phyloP scores from a whole-genome alignment of 345 rosid genomes.

The Eucalyptus grandis region DNA sequence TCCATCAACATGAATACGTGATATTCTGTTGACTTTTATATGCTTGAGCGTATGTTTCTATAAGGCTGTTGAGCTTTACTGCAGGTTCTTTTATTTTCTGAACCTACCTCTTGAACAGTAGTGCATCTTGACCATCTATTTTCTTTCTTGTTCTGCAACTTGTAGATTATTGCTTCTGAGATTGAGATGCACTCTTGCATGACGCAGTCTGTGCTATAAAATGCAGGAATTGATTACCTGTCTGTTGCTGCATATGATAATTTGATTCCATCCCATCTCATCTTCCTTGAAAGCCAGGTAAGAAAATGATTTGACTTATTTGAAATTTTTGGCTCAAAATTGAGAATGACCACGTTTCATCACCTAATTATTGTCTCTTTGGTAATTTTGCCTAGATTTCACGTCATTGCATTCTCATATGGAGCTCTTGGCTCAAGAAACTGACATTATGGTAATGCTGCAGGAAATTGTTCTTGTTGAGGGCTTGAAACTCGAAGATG shows the following conservation, averaged over 20 bases:
- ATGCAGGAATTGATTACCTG: conserved; percentile 62
- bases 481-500: conserved; percentile 46
- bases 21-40: neutral
- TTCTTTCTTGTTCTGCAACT: neutral
- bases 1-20: neutral
- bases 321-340: neutral
- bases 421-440: neutral
- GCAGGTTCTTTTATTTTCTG: neutral
- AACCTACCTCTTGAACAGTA: neutral
- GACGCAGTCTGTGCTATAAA: neutral
- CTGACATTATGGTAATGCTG: neutral
- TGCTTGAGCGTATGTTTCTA: neutral
- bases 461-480: conserved; percentile 60
- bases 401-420: neutral
- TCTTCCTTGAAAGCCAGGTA: conserved; percentile 35
- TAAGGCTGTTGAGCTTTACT: neutral
- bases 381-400: neutral
- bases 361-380: neutral
- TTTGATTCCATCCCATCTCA: conserved; percentile 23
- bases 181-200: neutral
- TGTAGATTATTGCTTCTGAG: neutral
- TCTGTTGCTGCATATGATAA: conserved; percentile 63
- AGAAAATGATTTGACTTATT: neutral
- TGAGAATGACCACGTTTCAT: neutral
- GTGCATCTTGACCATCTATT: neutral